Evolutionary conservation across 1,284 basidiomycete genomes (phyloP), one percentile per base, ranked within the genome.

Genomic region (Cronartium quercuum): DNA sequence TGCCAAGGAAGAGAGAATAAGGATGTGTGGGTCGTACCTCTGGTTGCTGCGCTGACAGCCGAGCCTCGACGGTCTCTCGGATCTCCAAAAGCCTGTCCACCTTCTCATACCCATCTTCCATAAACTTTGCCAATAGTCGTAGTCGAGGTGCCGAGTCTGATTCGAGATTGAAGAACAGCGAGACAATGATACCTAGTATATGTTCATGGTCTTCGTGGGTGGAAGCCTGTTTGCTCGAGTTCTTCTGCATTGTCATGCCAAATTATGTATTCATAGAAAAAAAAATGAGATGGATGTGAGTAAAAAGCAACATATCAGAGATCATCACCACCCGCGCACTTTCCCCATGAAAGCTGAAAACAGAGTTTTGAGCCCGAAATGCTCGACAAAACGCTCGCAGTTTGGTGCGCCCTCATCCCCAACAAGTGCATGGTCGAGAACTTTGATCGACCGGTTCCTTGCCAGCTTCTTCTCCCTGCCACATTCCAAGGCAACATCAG

Each of bases 331-430:
- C 7, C 55, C 55, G 24, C 24, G 66, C 70, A 92, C 92, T 86
- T 94, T 94, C 81, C 91, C 91, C 92, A 98, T 96, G 77, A 98
- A 90, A 0, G 89, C 86, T 0, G 90, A 86, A 81, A 98, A 98
- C 41, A 99, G 83, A 0, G 89, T 89, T 82, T 94, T 94, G 44
- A 99, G 83, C 0, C 95, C 96, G 0, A 89, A 82, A 0, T 87
- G 89, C 71, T 96, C 92, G 2, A 99, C 88, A 79, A 99, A 96
- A 18, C 87, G 86, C 79, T 90, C 88, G 81, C 93, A 96, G n/a
- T 87, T 84, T 1, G 85, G 83, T 0, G 88, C 86, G 0, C 92
- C 91, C n/a, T 88, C 83, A 21, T 87, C 82, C 0, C 91, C 90
- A 15, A 93, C 92, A 84, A 95, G 87, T 0, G 94, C 94, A 80